Evolutionary conservation across 2,329 filamentous ascomycete species (phyloP).

Genomic region (Calonectria pauciramosa): DNA sequence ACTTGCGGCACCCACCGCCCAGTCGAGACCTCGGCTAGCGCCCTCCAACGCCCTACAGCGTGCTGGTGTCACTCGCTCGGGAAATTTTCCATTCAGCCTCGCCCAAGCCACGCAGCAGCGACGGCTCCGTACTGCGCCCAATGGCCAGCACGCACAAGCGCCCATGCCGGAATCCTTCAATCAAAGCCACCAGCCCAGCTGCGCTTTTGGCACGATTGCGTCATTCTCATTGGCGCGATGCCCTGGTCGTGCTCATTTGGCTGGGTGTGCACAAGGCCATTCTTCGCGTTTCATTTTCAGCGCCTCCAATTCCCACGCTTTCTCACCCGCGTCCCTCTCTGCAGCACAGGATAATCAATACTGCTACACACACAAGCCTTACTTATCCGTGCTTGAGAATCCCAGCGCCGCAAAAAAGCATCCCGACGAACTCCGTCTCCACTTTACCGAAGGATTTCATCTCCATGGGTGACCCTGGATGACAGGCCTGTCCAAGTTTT

Average conservation of each 20-base stretch:
- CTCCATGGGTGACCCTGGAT: neutral
- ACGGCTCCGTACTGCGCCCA: neutral
- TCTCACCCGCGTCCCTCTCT: neutral
- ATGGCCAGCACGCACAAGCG: neutral
- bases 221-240: neutral
- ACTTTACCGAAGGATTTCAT: neutral
- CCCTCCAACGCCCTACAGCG: neutral
- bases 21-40: neutral
- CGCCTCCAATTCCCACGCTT: neutral
- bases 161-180: neutral
- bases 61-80: neutral
- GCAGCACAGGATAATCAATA: neutral
- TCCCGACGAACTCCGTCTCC: neutral
- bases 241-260: neutral
- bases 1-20: neutral
- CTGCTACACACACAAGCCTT: neutral
- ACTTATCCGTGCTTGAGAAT: neutral
- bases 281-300: neutral
- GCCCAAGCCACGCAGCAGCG: neutral
- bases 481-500: neutral
- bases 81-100: slow-evolving; percentile 3
- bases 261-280: neutral
- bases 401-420: neutral
- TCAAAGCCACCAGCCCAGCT: neutral
- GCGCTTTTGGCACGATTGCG: neutral